Base-by-base conservation (phyloP, 2,329 filamentous ascomycete genomes). In the Colletotrichum aenigma region DNA sequence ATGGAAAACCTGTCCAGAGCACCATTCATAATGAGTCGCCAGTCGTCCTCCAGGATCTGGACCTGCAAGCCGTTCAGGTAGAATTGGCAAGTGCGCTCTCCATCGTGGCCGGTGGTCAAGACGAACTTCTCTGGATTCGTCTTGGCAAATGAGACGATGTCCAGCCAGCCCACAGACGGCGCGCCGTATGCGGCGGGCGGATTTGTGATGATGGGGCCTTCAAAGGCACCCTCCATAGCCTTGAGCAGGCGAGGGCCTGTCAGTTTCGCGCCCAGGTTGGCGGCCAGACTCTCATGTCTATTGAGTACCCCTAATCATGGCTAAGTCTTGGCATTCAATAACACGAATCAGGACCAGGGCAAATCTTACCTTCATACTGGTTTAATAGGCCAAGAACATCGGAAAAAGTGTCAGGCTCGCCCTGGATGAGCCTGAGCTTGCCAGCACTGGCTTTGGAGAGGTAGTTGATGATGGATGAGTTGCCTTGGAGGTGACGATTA, bases 21-120 rank as follows among this genome's bases (percentile, higher is more conserved):
- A 32, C 95, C 95, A 52, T 94, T 96, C 70, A 93, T 92, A 78
- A 98, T 96, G 78, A 98, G 87, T 56, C 96, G 90, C 88, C 93
- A 98, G 82, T 98, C 95, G 82, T 97, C 95, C 83, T 97, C 95
- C 21, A 92, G 93, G 76, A 98, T 96, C 85, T 98, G 95, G 10
- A 97, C 93, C 64, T 94, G 91, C 78, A 93, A 90, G 76, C 96
- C 94, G 81, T 96, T 96, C 78, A 95, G 93, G 81, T 93, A 92
- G 83, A 98, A 97, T 77, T 95, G 94, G 81, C 95, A 97, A 69
- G 94, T 92, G 62, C 93, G 91, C 69, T 91, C 86, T 24, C 94
- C 94, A 78, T 94, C 93, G 60, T 91, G 89, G 77, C 91, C 90
- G 73, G 94, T 92, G 70, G 91, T 92, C 67, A 97, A 86, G 38